These are phyloP conservation scores for Populus tremula DNA, from an alignment of 345 rosid species.

Conservation along the genomic window DNA sequence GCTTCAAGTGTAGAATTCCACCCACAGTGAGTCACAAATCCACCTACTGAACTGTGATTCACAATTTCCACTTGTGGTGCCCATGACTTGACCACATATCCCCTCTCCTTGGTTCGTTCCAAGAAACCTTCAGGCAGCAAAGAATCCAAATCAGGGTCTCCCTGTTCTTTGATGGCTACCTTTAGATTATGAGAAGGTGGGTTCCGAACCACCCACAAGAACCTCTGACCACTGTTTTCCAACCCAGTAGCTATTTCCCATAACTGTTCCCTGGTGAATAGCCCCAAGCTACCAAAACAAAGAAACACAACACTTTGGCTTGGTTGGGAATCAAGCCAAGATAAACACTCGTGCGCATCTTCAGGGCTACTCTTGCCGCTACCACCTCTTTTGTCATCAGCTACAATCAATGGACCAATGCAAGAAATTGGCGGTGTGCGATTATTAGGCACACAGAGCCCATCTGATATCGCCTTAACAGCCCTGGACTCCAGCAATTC, in stretches of 20 bases:
- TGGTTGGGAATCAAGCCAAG: constrained; percentile 46
- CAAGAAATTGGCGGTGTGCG: constrained; percentile 44
- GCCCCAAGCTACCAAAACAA: constrained; percentile 48
- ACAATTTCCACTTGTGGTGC: constrained; percentile 57
- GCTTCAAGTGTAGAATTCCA: constrained; percentile 71
- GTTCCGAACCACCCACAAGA: constrained; percentile 48
- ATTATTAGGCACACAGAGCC: constrained; percentile 34
- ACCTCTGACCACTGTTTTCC: constrained; percentile 40
- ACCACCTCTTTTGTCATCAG: background rate
- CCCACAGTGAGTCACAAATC: constrained; percentile 70
- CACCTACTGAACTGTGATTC: constrained; percentile 48
- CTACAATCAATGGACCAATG: constrained; percentile 52
- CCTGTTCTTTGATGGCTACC: background rate
- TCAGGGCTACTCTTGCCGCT: background rate
- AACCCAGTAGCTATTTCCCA: constrained; percentile 47
- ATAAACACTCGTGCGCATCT: constrained; percentile 24
- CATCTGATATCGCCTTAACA: constrained; percentile 38
- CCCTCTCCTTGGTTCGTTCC: constrained; percentile 37
- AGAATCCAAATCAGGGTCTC: constrained; percentile 17
- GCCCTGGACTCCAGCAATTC: constrained; percentile 47
- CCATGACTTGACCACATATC: constrained; percentile 54
- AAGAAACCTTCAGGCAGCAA: constrained; percentile 42
- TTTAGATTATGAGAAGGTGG: constrained; percentile 24
- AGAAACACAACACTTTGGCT: constrained; percentile 34
- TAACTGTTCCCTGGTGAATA: constrained; percentile 33